Conservation (phyloP, 1,284 basidiomycete species). For the Cerrena zonata region DNA sequence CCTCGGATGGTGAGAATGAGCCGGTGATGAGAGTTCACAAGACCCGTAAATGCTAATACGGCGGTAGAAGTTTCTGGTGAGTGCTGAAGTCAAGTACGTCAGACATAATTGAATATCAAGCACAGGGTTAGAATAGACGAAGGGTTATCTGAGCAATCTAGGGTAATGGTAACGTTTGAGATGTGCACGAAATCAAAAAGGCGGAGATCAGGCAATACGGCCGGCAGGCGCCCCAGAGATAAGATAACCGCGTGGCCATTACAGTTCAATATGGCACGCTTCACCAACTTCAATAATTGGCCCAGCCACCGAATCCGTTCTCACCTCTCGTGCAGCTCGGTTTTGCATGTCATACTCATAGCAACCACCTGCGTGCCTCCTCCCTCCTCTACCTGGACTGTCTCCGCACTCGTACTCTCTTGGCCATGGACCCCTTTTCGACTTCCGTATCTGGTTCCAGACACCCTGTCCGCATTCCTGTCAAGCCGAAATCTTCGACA, state of each 20-base stretch:
- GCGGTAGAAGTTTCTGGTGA: neutral
- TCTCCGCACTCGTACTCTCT: neutral
- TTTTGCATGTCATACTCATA: neutral
- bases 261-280: slow-evolving; percentile 3
- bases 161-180: too few relatives aligned
- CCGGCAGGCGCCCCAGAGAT: slow-evolving; percentile 8
- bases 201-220: neutral
- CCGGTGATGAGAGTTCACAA: too few relatives aligned
- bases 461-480: slow-evolving; percentile 21
- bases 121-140: neutral
- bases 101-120: neutral
- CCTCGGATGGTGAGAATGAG: neutral
- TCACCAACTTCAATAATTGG: slow-evolving; percentile 7
- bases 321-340: neutral
- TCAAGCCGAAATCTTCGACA: neutral
- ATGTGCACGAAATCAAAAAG: too few relatives aligned
- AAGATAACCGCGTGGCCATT: slow-evolving; percentile 20
- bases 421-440: slow-evolving; percentile 16
- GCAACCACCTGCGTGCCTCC: neutral
- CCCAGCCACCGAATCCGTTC: neutral
- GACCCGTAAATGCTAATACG: neutral
- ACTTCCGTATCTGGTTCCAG: slow-evolving; percentile 25
- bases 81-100: neutral
- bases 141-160: too few relatives aligned
- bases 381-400: neutral